Evolutionary conservation across 345 rosid genomes (phyloP), one percentile per base, ranked within the genome.

Genomic region (Geranium rotundifolium): DNA sequence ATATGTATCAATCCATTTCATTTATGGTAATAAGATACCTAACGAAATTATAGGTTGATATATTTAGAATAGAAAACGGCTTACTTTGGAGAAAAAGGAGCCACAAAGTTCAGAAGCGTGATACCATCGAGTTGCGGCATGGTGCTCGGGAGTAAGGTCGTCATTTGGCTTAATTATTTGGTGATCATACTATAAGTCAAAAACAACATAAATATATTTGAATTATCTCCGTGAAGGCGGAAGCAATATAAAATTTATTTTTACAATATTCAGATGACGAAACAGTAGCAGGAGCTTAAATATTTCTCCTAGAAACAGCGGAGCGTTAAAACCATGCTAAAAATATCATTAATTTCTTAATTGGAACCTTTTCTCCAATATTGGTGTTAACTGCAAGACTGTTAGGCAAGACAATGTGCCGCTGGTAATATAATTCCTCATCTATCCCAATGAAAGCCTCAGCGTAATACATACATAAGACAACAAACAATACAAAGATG

Each of bases 41-140:
- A 60, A 56, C 9, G 19, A 62, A 23, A 69, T 19, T 19, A 56
- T 17, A 34, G 14, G 14, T 14, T 31, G 18, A 31, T n/a, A 50
- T 12, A 65, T 56, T 5, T 67, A 64, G 55, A 12, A n/a, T 9
- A 3, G 39, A 63, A 27, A 63, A 23, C 12, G 68, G 63, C 85
- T 83, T 81, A 93, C 96, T 78, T 91, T 89, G 68, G 98, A 91
- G 83, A 92, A 92, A 75, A 92, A 92, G 1, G 98, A 92, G 64
- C 98, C 98, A 68, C 98, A 92, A 31, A 92, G 90, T 75, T 92
- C 98, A 63, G 99, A 97, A 69, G 99, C 99, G 68, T 97, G 91
- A 70, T 93, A 93, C 99, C 97, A 93, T 67, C 98, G 85, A 65
- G 98, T 92, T 30, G 98, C 98, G 19, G 90, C 98, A 79, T 88